phyloP scores from a whole-genome alignment of 164 flowering plant genomes.

The Vitis amurensis region DNA sequence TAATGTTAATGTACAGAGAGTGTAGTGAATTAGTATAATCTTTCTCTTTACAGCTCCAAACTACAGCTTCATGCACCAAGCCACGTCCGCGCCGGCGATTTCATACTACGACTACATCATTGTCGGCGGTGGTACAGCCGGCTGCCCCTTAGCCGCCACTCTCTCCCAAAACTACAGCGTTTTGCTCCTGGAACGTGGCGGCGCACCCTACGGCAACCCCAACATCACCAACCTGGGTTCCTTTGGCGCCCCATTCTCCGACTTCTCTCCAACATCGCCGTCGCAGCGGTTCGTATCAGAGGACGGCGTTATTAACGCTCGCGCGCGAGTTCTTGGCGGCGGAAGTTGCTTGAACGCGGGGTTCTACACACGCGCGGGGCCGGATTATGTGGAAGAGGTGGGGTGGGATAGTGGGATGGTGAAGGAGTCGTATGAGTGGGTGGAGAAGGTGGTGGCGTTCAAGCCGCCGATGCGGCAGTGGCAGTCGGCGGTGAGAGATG shows the following conservation, averaged over 20 bases:
- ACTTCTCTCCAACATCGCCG: constrained; percentile 51
- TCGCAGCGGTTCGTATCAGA: constrained; percentile 66
- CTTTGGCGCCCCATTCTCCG: constrained; percentile 53
- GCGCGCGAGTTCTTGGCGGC: constrained; percentile 70
- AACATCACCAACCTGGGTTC: constrained; percentile 48
- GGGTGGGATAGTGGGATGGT: constrained; percentile 61
- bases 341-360: constrained; percentile 75
- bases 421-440: constrained; percentile 63
- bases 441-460: constrained; percentile 53
- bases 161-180: constrained; percentile 55
- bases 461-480: constrained; percentile 51
- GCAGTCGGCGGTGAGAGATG: constrained; percentile 60
- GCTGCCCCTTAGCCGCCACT: constrained; percentile 76
- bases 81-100: constrained; percentile 45
- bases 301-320: constrained; percentile 65
- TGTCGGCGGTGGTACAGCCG: constrained; percentile 77
- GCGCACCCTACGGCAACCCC: constrained; percentile 64
- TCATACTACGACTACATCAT: constrained; percentile 71
- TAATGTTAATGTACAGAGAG: too few relatives aligned
- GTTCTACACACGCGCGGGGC: constrained; percentile 57
- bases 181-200: constrained; percentile 67
- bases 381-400: constrained; percentile 24
- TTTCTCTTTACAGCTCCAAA: constrained; percentile 34
- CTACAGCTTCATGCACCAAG: constrained; percentile 46
- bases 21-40: too few relatives aligned